Evolutionary conservation across 2,329 filamentous ascomycete genomes (phyloP).

Genomic region (Cordyceps sp.): DNA sequence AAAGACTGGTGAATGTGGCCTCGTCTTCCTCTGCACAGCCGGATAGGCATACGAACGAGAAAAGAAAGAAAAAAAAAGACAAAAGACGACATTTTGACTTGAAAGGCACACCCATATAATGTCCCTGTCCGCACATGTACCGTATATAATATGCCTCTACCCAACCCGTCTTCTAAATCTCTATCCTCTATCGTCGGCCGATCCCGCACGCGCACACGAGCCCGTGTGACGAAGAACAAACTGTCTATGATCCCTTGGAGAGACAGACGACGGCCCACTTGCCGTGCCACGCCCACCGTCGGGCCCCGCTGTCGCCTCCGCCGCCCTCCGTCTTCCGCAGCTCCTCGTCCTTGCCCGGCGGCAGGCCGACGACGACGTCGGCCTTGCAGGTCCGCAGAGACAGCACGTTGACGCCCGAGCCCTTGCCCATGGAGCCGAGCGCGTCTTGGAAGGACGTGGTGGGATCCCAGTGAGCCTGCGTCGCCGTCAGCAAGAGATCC

Average conservation of each 20-base stretch:
- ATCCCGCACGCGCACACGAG: no score
- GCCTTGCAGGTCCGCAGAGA: conserved; percentile 92
- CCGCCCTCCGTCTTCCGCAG: conserved; percentile 51
- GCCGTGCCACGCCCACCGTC: conserved; percentile 89
- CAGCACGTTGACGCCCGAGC: conserved; percentile 69
- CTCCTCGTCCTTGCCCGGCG: conserved; percentile 66
- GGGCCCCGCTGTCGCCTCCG: conserved; percentile 50
- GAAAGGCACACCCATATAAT: no score
- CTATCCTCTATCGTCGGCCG: no score
- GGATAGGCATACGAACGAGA: no score
- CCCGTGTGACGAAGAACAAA: conserved; percentile 1
- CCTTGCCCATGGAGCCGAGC: conserved; percentile 69
- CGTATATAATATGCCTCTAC: no score
- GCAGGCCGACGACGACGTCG: conserved; percentile 83
- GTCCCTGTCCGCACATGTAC: no score
- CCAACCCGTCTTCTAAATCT: no score
- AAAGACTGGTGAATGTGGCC: no score
- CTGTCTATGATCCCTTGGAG: conserved; percentile 14
- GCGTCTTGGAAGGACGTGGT: conserved; percentile 75
- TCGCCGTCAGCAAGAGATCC: not conserved
- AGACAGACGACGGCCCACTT: conserved; percentile 83
- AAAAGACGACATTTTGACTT: no score
- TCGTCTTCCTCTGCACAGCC: no score
- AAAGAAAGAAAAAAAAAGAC: no score
- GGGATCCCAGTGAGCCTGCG: conserved; percentile 50